Evolutionary conservation across 2,329 filamentous ascomycete genomes (phyloP), one percentile per base, ranked within the genome.

Genomic region (Colletotrichum falcatum): DNA sequence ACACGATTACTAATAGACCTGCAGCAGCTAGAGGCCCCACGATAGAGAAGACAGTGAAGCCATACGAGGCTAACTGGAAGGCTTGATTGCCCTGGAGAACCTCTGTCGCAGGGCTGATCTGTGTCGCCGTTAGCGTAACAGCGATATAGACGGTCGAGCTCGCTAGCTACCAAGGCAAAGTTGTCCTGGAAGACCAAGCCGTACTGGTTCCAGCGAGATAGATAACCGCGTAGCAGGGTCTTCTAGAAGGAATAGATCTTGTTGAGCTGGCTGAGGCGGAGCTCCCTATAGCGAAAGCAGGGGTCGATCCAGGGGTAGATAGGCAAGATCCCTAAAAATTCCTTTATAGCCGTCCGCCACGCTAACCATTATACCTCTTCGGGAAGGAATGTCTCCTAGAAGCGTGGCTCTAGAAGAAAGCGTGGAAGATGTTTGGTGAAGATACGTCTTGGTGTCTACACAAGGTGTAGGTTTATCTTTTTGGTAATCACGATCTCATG

Each of bases 1-100:
- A 74, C 6, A 30, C 49, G 1, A 76, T n/a, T 12, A 76, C 5
- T 5, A 78, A 70, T 3, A 78, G 60, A 20, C 54, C 72, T 33
- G 71, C 61, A 28, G 64, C 68, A 33, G 74, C 64, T 9, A 84
- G 70, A 0, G 83, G 84, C 5, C 76, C 79, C 5, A 85, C 16
- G 35, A 87, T 84, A 0, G 82, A 78, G 66, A 87, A 85, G 3
- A 86, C 73, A 3, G 83, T 81, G 66, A 88, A 86, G 5, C 83
- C 84, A 69, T 84, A 84, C 3, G 81, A 81, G 0, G 80, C 83
- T 8, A 66, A 56, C 73, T 83, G 80, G 73, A 87, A 88, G 0
- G 73, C 66, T 74, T 87, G 84, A 44, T 44, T 44, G 18, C 6
- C 7, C 18, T 44, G 39, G 39, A 44, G 39, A 20, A 39, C 37